Percentiles rank a stretch among this genome's conserved stretches.
Conservation (phyloP, 371 early-diverging fungal species). For the Lichtheimia ramosa region DNA sequence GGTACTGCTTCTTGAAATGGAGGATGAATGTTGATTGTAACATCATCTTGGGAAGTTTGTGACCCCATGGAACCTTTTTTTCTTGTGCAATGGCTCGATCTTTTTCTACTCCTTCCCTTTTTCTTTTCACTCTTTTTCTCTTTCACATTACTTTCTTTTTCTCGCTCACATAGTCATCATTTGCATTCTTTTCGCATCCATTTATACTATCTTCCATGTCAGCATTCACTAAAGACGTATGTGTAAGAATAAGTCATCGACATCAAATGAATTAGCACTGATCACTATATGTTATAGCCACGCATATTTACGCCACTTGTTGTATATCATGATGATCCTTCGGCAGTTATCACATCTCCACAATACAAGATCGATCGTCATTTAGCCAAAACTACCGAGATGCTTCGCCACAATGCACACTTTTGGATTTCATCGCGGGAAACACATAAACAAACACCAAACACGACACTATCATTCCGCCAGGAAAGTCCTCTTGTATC, state of each 20-base stretch:
- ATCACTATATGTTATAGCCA: not conserved
- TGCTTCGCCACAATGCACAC: constrained; percentile 36
- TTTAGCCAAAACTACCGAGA: constrained; percentile 24
- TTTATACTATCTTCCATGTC: not conserved
- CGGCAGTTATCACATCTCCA: not conserved
- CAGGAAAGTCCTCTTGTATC: not conserved
- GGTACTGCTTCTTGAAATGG: no score
- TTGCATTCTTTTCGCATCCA: constrained; percentile 2
- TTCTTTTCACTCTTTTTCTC: not conserved
- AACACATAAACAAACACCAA: not conserved
- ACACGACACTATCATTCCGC: no score
- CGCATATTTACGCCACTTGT: constrained; percentile 20
- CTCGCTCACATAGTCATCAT: constrained; percentile 2
- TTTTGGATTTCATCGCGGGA: constrained; percentile 24
- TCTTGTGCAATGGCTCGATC: constrained; percentile 1
- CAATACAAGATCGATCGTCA: constrained; percentile 34
- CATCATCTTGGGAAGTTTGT: no score
- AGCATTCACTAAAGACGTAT: not conserved
- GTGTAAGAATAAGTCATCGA: constrained; percentile 4
- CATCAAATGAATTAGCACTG: not conserved
- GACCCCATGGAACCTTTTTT: not conserved
- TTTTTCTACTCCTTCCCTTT: not conserved
- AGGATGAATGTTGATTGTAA: no score
- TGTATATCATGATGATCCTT: constrained; percentile 23
- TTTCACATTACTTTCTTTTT: not conserved